Base-by-base conservation (phyloP, 352 stramenopile species). In the Pythium aphanidermatum region DNA sequence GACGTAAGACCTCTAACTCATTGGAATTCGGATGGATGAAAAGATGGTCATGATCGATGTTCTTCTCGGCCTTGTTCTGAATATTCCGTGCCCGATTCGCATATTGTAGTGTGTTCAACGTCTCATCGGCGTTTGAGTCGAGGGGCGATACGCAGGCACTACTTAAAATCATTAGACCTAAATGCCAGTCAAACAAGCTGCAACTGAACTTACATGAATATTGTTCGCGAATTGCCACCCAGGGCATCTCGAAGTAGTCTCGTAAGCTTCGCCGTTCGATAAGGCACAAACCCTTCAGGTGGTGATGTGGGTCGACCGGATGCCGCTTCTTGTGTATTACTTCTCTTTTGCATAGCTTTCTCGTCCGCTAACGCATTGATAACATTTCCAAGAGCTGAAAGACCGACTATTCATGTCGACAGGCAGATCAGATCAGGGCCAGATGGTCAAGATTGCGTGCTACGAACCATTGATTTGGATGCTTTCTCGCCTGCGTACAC, bases 61-160 rank as follows among this genome's bases (percentile, higher is more conserved):
- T 86, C 40, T 83, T 82, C 25, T 74, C 62, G 0, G 63, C 70
- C 39, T 86, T 87, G 62, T 89, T 92, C 35, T 88, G 72, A 40
- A 89, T 89, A 42, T 73, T 83, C 1, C 74, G 59, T 8, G 70
- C 76, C 21, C 79, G 66, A 34, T 89, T 86, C 12, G 76, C 79
- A 26, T 88, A 92, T 39, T 86, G 72, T 11, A 92, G 58, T 0
- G 79, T 92, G 36, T 51, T 74, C 8, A 86, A 52, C 0, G 69
- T 88, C 47, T 92, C 79, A 20, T 61, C 65, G 1, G 65, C 58
- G 19, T 88, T 81, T 0, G 52, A 54, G 10, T 54, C 39, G 2
- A 71, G 49, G 2, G 79, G 70, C 3, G 79, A 89, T 7, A 92
- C 59, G 23, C 79, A 92, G 0, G 79, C 79, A 27, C 79, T 92